Percentiles rank a stretch among this genome's conserved stretches.
Evolutionary conservation across 139 green algal genomes (phyloP).

Genomic region (Mychonastes homosphaera): DNA sequence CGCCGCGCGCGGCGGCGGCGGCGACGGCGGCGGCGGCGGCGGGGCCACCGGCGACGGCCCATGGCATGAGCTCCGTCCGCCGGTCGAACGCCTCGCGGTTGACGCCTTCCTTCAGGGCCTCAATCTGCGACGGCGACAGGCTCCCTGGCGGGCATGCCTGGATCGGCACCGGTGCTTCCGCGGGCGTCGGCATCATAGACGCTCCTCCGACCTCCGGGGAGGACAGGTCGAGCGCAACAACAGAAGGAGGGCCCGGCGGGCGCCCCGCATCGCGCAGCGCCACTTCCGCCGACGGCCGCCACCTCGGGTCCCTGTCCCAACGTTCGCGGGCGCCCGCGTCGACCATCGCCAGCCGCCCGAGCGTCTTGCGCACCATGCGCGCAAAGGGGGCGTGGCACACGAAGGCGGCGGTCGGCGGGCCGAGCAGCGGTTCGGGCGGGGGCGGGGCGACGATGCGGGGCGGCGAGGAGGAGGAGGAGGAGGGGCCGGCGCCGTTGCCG

Average conservation of each 20-base stretch:
- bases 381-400: slow-evolving; percentile 64
- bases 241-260: not conserved
- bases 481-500: not conserved
- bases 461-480: too few relatives aligned
- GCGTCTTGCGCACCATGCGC: slow-evolving; percentile 68
- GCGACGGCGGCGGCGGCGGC: too few relatives aligned
- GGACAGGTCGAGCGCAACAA: not conserved
- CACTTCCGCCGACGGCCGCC: not conserved
- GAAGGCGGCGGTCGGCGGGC: too few relatives aligned
- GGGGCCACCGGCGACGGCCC: too few relatives aligned
- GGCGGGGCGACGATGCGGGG: not conserved
- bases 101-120: too few relatives aligned
- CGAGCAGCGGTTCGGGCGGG: too few relatives aligned
- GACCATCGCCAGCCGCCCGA: slow-evolving; percentile 46
- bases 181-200: too few relatives aligned
- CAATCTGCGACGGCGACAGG: too few relatives aligned
- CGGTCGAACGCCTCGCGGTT: too few relatives aligned
- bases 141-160: not conserved
- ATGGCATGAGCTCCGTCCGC: too few relatives aligned
- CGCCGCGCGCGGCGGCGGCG: too few relatives aligned
- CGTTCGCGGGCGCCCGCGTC: slow-evolving; percentile 25
- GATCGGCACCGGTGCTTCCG: too few relatives aligned
- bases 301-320: slow-evolving; percentile 1
- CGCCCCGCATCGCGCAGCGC: not conserved
- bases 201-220: slow-evolving; percentile 2